phyloP scores from a whole-genome alignment of 805 yeast species.

The Candida oleophila region DNA sequence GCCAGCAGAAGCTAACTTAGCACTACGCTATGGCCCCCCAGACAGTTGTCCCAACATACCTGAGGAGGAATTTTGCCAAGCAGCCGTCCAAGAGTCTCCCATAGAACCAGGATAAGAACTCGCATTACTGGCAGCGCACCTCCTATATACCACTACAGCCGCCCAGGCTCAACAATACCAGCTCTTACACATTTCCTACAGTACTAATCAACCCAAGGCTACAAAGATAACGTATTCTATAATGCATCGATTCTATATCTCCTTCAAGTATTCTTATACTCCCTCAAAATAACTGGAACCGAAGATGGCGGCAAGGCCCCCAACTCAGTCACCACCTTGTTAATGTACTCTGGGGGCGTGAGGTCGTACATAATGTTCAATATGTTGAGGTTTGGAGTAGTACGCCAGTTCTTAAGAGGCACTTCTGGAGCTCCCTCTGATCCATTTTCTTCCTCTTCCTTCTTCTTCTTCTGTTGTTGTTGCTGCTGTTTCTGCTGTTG shows the following conservation, averaged over 20 bases:
- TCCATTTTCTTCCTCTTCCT: slow-evolving; percentile 13
- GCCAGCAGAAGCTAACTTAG: no score
- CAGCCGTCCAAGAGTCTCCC: no score
- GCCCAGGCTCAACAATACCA: no score
- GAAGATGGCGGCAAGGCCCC: slow-evolving; percentile 98
- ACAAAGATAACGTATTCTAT: no score
- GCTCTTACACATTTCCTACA: no score
- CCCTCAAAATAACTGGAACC: slow-evolving; percentile 94
- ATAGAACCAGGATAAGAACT: no score
- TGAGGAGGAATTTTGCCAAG: no score
- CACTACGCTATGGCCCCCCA: no score
- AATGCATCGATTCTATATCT: background rate
- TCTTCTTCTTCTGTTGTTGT: slow-evolving; percentile 7
- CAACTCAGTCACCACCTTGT: slow-evolving; percentile 92
- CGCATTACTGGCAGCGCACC: no score
- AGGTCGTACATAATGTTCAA: slow-evolving; percentile 89
- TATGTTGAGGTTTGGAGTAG: slow-evolving; percentile 61
- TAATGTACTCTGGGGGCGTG: slow-evolving; percentile 90
- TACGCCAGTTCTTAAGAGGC: slow-evolving; percentile 64
- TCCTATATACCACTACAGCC: no score
- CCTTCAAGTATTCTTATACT: slow-evolving; percentile 58
- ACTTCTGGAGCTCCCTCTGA: slow-evolving; percentile 19
- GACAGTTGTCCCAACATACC: no score
- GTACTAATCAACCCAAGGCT: no score
- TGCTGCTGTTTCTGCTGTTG: slow-evolving; percentile 7